Evolutionary conservation across 2,329 filamentous ascomycete species (phyloP), one percentile per base, ranked within the genome.

Genomic region (Aotearoamyces nothofagi): DNA sequence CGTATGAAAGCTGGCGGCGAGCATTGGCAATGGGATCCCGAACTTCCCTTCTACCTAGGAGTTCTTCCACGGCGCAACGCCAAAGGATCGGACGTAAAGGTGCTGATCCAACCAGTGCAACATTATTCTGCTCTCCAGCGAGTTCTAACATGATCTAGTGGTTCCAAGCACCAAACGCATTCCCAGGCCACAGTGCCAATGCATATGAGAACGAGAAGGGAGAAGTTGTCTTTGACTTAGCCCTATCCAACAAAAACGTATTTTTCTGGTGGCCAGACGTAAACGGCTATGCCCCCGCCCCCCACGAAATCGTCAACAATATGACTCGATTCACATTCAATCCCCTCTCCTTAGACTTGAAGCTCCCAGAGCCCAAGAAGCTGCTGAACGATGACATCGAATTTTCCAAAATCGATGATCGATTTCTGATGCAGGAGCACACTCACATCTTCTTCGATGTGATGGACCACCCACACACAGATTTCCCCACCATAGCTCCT

Each of bases 21-120:
- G 33, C 61, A 64, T 42, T 64, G 60, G 47, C 57, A 58, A 0
- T 63, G 59, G 59, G 57, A 63, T 29, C 57, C 61, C 5, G 61
- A 67, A 40, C 59, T 66, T 38, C 63, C 66, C 39, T 62, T 57
- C 47, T 67, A 66, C 34, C 11, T 38, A 20, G 64, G 60, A 1
- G 47, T 68, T 6, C 59, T 67, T 2, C 63, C 63, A 4, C 51
- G 64, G 5, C 44, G 56, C 1, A 56, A 56, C 2, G 62, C 55
- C 0, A 63, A 58, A 17, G 13, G 22, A 4, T 9, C 4, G 2
- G 33, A 40, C 51, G 54, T 0, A 57, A 62, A 37, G 62, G 67
- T 41, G 59, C 66, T 16, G 44, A 39, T 35, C 3, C 3, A 9
- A 3, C 11, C 8, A 10, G 22, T 20, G 13, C 22, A 8, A 31